Conservation (phyloP, 768 basidiomycete genomes). For the Hemileccinum impolitum region DNA sequence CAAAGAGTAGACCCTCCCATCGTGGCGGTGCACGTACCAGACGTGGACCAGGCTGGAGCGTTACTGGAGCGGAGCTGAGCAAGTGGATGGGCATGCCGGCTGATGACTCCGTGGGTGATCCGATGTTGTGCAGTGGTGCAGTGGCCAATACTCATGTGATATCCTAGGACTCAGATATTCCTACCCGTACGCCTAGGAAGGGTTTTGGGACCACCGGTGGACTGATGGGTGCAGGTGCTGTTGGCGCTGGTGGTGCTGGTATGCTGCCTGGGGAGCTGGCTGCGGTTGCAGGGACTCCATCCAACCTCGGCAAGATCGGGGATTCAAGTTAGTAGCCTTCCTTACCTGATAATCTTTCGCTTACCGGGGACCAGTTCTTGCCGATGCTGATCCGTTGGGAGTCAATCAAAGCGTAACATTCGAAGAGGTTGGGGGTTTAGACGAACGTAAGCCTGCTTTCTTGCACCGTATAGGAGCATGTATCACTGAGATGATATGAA, state of each 20-base stretch:
- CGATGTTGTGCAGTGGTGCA: background rate
- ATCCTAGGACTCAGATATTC: conserved; percentile 65
- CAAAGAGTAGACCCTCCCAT: conserved; percentile 36
- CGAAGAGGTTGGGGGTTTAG: conserved; percentile 93
- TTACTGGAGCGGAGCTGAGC: conserved; percentile 70
- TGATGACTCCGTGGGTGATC: conserved; percentile 62
- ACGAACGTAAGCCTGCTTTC: conserved; percentile 64
- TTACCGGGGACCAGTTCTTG: conserved; percentile 53
- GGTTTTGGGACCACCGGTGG: conserved; percentile 52
- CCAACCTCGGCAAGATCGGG: conserved; percentile 81
- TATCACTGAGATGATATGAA: conserved; percentile 3
- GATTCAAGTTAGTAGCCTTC: conserved; percentile 54
- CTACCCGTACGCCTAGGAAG: conserved; percentile 68
- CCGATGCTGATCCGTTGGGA: conserved; percentile 94
- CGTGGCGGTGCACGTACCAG: conserved; percentile 38
- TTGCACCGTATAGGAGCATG: background rate
- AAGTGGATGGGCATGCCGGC: conserved; percentile 70
- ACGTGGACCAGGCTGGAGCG: conserved; percentile 73
- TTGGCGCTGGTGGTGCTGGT: conserved; percentile 50
- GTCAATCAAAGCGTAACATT: conserved; percentile 93
- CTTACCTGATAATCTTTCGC: conserved; percentile 14
- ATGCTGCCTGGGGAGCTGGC: conserved; percentile 59
- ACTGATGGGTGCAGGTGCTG: conserved; percentile 46
- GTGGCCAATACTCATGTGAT: background rate
- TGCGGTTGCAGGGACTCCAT: conserved; percentile 71